A percentile compares a stretch with the other conserved stretches of the same genome.
These are phyloP conservation scores for Jasminum sambac DNA, from an alignment of 257 asterid genomes.

Conservation along the genomic window DNA sequence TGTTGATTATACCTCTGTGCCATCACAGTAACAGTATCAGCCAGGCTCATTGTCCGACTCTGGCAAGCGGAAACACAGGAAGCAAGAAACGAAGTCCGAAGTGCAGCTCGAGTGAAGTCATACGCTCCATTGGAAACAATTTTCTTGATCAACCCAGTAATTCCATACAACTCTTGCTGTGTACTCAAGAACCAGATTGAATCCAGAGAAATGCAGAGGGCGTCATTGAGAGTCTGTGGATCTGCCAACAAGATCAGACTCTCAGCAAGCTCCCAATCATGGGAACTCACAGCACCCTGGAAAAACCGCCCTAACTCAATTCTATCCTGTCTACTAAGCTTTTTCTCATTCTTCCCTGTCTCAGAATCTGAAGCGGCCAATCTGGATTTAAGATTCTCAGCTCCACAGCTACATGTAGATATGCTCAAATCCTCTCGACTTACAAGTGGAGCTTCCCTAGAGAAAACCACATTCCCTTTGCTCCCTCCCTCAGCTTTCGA, in stretches of 20 bases:
- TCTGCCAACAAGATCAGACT: constrained; percentile 82
- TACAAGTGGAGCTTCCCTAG: constrained; percentile 71
- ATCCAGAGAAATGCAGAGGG: constrained; percentile 87
- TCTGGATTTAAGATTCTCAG: constrained; percentile 76
- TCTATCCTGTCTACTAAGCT: constrained; percentile 87
- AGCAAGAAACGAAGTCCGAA: constrained; percentile 97
- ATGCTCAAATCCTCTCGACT: constrained; percentile 47
- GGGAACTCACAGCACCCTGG: constrained; percentile 92
- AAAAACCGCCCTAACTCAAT: constrained; percentile 86
- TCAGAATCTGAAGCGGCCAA: constrained; percentile 58
- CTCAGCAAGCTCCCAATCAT: constrained; percentile 94
- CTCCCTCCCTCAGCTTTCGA: constrained; percentile 57
- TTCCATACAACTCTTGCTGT: constrained; percentile 70
- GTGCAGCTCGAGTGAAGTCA: constrained; percentile 94
- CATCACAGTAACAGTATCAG: constrained; percentile 95
- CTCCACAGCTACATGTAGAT: constrained; percentile 67
- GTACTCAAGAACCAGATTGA: constrained; percentile 91
- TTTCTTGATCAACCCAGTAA: constrained; percentile 79
- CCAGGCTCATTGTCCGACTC: constrained; percentile 93
- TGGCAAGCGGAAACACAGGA: constrained; percentile 98
- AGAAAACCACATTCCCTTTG: constrained; percentile 63
- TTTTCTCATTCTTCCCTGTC: constrained; percentile 67
- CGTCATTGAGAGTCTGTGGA: constrained; percentile 90
- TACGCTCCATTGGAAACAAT: constrained; percentile 78
- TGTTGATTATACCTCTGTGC: constrained; percentile 70